Evolutionary conservation across 768 basidiomycete species (phyloP).

Genomic region (Tylopilus vinaceipallidus): DNA sequence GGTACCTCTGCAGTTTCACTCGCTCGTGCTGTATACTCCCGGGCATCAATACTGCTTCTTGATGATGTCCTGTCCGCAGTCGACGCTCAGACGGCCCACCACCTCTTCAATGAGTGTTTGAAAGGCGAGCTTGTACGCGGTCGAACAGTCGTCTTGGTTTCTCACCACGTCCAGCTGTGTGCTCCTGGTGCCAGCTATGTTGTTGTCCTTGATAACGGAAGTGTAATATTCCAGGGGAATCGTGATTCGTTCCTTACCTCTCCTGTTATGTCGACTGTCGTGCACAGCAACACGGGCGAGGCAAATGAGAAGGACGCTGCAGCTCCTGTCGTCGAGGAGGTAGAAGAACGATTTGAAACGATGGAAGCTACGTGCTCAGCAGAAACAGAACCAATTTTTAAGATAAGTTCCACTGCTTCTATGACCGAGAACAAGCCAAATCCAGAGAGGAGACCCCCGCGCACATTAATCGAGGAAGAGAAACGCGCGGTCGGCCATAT

Average conservation of each 20-base stretch:
- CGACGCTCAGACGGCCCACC: slow-evolving; percentile 82
- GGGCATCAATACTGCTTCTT: slow-evolving; percentile 76
- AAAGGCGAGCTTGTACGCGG: slow-evolving; percentile 74
- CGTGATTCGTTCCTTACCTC: slow-evolving; percentile 65
- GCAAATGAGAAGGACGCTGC: slow-evolving; percentile 44
- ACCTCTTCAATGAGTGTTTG: slow-evolving; percentile 78
- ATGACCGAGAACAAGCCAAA: slow-evolving; percentile 36
- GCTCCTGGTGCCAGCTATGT: slow-evolving; percentile 77
- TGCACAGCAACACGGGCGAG: slow-evolving; percentile 51
- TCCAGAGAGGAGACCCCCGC: slow-evolving; percentile 53
- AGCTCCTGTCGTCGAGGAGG: slow-evolving; percentile 9
- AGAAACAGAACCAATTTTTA: slow-evolving; percentile 30
- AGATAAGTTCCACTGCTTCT: slow-evolving; percentile 44
- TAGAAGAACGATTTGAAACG: slow-evolving; percentile 5
- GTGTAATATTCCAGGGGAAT: slow-evolving; percentile 72
- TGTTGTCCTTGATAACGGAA: slow-evolving; percentile 70
- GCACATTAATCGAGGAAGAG: slow-evolving; percentile 86
- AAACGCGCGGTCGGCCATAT: slow-evolving; percentile 75
- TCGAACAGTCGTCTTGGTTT: slow-evolving; percentile 85
- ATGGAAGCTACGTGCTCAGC: slow-evolving; percentile 22
- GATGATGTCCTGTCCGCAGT: slow-evolving; percentile 81
- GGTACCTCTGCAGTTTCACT: slow-evolving; percentile 50
- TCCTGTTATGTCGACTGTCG: slow-evolving; percentile 60
- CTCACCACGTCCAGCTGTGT: slow-evolving; percentile 91
- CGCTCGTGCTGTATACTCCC: slow-evolving; percentile 89